Percentiles rank a stretch among this genome's conserved stretches.
Evolutionary conservation across 306 rosid genomes (phyloP).

Genomic region (Prunus salicina): DNA sequence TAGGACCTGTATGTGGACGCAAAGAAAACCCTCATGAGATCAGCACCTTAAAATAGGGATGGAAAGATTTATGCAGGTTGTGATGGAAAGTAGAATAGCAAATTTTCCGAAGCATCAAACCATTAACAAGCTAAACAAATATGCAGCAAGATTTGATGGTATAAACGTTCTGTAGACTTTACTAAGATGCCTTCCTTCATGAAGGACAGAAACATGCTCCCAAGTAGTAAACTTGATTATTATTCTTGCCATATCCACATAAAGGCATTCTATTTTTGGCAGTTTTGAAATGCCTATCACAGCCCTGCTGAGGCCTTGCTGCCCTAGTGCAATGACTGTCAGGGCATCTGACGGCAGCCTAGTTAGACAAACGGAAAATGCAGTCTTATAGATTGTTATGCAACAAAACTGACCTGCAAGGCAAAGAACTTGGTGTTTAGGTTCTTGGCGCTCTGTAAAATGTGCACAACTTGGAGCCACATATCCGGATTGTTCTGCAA

Average conservation of each 20-base stretch:
- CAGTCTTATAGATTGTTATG: neutral
- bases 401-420: constrained; percentile 70
- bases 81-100: neutral
- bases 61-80: neutral
- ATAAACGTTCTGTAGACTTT: neutral
- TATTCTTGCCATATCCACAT: neutral
- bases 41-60: neutral
- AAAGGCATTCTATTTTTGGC: neutral
- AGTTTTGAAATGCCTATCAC: neutral
- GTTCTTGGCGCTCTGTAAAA: constrained; percentile 72
- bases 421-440: constrained; percentile 97
- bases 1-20: constrained; percentile 56
- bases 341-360: neutral
- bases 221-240: neutral
- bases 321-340: neutral
- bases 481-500: constrained; percentile 89
- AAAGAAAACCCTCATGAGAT: neutral
- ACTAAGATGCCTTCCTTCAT: neutral
- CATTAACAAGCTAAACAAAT: neutral
- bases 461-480: constrained; percentile 99
- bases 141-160: neutral
- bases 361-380: neutral
- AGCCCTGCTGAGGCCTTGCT: neutral
- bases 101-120: neutral
- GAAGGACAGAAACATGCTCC: neutral